Conservation (phyloP, 164 flowering plant genomes). For the Chimonanthus praecox region DNA sequence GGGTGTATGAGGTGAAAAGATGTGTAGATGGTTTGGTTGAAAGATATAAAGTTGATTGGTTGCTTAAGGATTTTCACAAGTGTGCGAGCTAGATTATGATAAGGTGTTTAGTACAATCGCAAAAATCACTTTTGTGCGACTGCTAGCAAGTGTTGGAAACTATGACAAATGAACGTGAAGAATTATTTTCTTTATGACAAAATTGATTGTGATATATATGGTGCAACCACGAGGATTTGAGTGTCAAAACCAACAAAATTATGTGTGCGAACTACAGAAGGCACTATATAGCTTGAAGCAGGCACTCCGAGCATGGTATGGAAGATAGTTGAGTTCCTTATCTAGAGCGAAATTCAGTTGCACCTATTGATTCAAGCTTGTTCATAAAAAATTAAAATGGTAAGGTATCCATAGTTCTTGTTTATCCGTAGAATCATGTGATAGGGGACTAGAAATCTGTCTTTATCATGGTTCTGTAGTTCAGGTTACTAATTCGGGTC, state of each 20-base stretch:
- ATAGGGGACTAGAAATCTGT: too few relatives aligned
- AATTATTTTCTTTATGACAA: background rate
- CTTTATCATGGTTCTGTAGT: too few relatives aligned
- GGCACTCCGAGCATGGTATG: background rate
- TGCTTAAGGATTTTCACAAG: background rate
- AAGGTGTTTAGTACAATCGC: background rate
- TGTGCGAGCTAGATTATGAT: background rate
- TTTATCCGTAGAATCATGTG: too few relatives aligned
- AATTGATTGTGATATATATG: background rate
- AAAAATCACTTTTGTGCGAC: background rate
- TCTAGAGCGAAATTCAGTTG: background rate
- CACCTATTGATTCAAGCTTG: background rate
- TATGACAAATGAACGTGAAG: background rate
- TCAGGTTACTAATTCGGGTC: too few relatives aligned
- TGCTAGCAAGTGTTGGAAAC: background rate
- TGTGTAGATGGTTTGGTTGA: background rate
- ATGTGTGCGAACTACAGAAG: background rate
- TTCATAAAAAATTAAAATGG: background rate
- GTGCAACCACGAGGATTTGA: background rate
- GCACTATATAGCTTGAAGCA: background rate
- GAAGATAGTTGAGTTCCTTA: background rate
- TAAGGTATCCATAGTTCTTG: background rate
- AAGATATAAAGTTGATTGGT: background rate
- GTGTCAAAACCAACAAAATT: background rate
- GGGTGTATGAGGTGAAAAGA: background rate